A percentile compares a stretch with the other conserved stretches of the same genome.
Conservation (phyloP, 306 rosid species). For the Hylodesmum podocarpum region DNA sequence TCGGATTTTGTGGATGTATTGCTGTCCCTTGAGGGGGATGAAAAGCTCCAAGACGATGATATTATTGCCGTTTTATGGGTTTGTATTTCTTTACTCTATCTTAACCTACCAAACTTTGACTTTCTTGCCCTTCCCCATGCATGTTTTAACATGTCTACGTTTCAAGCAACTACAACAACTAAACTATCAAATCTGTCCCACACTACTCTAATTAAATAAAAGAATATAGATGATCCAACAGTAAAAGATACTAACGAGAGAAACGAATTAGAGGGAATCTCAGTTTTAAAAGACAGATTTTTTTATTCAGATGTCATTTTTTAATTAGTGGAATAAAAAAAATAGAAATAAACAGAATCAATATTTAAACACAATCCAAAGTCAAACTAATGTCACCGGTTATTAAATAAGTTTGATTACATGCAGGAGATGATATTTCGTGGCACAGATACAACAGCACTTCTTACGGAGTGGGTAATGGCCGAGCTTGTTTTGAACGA, state of each 20-base stretch:
- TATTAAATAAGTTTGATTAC: not conserved
- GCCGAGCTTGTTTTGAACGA: conserved; percentile 47
- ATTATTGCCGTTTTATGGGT: conserved; percentile 59
- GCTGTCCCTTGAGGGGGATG: conserved; percentile 45
- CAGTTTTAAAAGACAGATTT: not conserved
- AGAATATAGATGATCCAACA: not conserved
- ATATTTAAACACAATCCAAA: not conserved
- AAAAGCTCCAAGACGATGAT: conserved; percentile 50
- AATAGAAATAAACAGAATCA: not conserved
- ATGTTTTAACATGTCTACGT: not conserved
- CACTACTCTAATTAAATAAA: not conserved
- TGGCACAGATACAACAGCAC: conserved; percentile 53
- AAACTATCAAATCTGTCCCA: not conserved
- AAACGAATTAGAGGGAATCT: not conserved
- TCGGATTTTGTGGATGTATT: conserved; percentile 51
- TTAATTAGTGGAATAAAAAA: not conserved
- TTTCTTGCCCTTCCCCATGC: conserved; percentile 5
- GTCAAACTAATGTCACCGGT: not conserved
- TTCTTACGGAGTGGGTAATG: conserved; percentile 51
- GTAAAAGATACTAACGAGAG: not conserved
- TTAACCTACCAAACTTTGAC: not conserved
- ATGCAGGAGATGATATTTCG: conserved; percentile 58
- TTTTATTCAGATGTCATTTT: not conserved
- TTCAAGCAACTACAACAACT: not conserved
- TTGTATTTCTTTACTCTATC: conserved; percentile 16